These are phyloP conservation scores for Lactarius deliciosus DNA, from an alignment of 768 basidiomycete species.

Conservation along the genomic window DNA sequence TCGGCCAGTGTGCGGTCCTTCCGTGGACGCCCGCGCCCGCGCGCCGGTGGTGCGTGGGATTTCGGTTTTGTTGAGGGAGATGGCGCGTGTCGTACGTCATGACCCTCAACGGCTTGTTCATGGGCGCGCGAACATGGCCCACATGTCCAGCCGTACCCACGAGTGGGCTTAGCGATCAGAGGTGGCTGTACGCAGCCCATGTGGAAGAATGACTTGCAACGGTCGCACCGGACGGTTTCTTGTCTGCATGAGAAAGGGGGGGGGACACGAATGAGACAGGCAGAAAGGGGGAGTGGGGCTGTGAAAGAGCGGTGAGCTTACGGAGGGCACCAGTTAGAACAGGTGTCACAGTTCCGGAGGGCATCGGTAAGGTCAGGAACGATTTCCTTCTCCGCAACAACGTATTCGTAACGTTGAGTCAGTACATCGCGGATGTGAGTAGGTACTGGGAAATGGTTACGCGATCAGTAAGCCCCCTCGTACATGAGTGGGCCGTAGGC, in stretches of 20 bases:
- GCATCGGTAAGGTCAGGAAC: constrained; percentile 86
- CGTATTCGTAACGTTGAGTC: constrained; percentile 84
- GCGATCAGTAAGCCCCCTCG: constrained; percentile 13
- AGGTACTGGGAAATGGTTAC: constrained; percentile 52
- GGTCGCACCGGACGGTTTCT: constrained; percentile 86
- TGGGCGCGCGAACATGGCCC: constrained; percentile 87
- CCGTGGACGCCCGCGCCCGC: constrained; percentile 73
- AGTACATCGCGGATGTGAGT: constrained; percentile 77
- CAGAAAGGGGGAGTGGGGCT: constrained; percentile 22
- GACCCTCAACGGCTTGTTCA: constrained; percentile 81
- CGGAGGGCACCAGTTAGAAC: constrained; percentile 87
- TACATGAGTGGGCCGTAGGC: constrained; percentile 11
- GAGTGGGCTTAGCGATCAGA: constrained; percentile 83
- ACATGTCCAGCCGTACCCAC: constrained; percentile 98
- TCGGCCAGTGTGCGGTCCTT: constrained; percentile 74
- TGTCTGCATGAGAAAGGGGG: constrained; percentile 45
- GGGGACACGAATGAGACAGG: constrained; percentile 16
- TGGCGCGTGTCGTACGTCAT: constrained; percentile 58
- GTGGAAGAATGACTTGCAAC: constrained; percentile 93
- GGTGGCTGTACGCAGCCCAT: constrained; percentile 95
- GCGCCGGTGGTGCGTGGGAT: constrained; percentile 68
- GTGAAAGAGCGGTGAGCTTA: constrained; percentile 40
- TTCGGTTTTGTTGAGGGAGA: constrained; percentile 54
- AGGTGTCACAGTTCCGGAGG: constrained; percentile 82
- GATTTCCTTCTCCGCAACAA: constrained; percentile 92